phyloP scores from a whole-genome alignment of 108 stramenopile species.

The Cyclostephanos invisitatus region DNA sequence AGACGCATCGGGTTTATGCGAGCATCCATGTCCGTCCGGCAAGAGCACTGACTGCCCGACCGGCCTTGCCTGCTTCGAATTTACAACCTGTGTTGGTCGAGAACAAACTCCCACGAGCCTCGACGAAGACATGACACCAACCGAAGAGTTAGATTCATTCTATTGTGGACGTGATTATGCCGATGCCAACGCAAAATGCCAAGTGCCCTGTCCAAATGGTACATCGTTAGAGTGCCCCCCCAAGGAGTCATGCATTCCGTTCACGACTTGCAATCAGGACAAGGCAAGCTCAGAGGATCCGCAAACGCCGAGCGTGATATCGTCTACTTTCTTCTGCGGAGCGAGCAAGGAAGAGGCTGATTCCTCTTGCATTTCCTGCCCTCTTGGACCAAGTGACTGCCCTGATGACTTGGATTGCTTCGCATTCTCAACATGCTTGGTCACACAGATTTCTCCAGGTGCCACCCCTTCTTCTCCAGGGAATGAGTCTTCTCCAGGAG shows the following conservation, averaged over 20 bases:
- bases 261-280: constrained; percentile 36
- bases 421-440: constrained; percentile 23
- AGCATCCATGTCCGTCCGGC: constrained; percentile 42
- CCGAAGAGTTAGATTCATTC: constrained; percentile 32
- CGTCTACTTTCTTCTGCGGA: constrained; percentile 46
- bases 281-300: neutral
- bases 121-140: constrained; percentile 2
- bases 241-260: constrained; percentile 58
- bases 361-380: constrained; percentile 38
- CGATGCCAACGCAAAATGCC: constrained; percentile 73
- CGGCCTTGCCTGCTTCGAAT: constrained; percentile 47
- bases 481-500: constrained; percentile 12
- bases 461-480: neutral
- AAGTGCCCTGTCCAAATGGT: constrained; percentile 69
- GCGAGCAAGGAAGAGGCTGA: constrained; percentile 44
- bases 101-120: neutral
- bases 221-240: constrained; percentile 69
- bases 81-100: constrained; percentile 45
- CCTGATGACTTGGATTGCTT: constrained; percentile 27
- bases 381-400: constrained; percentile 24
- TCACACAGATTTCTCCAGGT: too few species aligned
- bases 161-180: constrained; percentile 78
- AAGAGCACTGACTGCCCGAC: constrained; percentile 25
- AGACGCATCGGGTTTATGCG: constrained; percentile 34
- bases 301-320: constrained; percentile 13